phyloP scores from a whole-genome alignment of 208 protist species.

The Angomonas ambiguus region DNA sequence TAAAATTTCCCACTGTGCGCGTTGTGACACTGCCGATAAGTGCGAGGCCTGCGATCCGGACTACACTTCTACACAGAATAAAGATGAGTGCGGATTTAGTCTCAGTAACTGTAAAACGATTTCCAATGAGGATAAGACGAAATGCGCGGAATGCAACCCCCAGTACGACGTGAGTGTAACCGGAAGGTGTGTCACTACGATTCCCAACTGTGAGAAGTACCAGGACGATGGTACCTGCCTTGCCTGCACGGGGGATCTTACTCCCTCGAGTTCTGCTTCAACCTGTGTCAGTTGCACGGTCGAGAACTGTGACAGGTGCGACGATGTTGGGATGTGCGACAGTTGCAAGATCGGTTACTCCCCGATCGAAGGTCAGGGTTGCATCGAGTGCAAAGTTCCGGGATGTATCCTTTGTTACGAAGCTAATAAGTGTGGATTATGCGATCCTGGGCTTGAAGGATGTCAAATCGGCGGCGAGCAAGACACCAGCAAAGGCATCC shows the following conservation, averaged over 20 bases:
- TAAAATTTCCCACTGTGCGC: background rate
- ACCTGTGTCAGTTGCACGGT: background rate
- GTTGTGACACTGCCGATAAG: background rate
- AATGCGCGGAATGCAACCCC: background rate
- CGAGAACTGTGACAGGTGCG: background rate
- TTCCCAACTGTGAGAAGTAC: background rate
- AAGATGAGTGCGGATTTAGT: background rate
- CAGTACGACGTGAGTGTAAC: background rate
- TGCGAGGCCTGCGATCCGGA: background rate
- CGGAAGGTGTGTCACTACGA: background rate
- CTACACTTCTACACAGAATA: background rate
- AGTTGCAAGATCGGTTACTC: too few species aligned
- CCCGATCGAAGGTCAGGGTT: too few species aligned
- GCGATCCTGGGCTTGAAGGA: too few species aligned
- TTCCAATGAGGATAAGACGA: background rate
- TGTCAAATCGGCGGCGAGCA: background rate
- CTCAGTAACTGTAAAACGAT: too few species aligned
- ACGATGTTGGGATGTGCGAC: background rate
- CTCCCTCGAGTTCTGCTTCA: background rate
- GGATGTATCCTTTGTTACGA: too few species aligned
- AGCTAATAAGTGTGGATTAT: too few species aligned
- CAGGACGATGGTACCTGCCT: background rate
- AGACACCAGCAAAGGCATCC: background rate
- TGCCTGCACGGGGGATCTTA: background rate
- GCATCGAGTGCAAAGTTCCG: too few species aligned